A percentile compares a stretch with the other conserved stretches of the same genome.
Conservation (phyloP, 176 grass and related monocot species). For the Oryza meyeriana region DNA sequence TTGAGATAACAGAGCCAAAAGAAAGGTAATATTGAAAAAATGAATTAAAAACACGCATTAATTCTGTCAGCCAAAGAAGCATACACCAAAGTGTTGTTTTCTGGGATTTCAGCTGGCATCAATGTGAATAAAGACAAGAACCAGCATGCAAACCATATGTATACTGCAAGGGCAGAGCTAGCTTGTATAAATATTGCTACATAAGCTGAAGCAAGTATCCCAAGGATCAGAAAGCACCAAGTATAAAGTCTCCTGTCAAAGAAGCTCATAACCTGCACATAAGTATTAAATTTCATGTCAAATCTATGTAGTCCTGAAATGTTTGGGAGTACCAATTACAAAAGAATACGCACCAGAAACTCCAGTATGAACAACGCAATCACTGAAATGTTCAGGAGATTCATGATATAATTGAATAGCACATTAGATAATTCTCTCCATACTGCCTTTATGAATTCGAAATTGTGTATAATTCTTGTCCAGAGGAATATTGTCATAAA, state of each 20-base stretch:
- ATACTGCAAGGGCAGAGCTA: slow-evolving; percentile 53
- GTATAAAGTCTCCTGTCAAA: slow-evolving; percentile 87
- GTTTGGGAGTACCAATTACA: not conserved
- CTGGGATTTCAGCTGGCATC: slow-evolving; percentile 98
- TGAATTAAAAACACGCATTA: slow-evolving; percentile 7
- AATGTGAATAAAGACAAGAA: slow-evolving; percentile 92
- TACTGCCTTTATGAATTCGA: slow-evolving; percentile 58
- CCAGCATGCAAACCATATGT: slow-evolving; percentile 76
- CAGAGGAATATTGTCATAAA: slow-evolving; percentile 92
- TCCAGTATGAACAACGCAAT: slow-evolving; percentile 74
- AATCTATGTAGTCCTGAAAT: slow-evolving; percentile 27
- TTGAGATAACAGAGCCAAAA: not conserved
- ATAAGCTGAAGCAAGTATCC: slow-evolving; percentile 55
- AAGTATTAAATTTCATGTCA: slow-evolving; percentile 36
- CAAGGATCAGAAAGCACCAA: slow-evolving; percentile 81
- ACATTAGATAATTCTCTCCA: slow-evolving; percentile 63
- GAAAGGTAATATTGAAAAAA: not conserved
- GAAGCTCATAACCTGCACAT: slow-evolving; percentile 85
- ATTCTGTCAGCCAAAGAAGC: slow-evolving; percentile 28
- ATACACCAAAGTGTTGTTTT: slow-evolving; percentile 96
- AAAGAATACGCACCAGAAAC: slow-evolving; percentile 64
- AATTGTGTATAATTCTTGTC: slow-evolving; percentile 73
- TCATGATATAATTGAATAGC: slow-evolving; percentile 58
- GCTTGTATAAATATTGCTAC: slow-evolving; percentile 47
- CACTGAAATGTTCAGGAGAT: slow-evolving; percentile 57